Base-by-base conservation (phyloP, 2,329 filamentous ascomycete genomes). In the Aspergillus sp. region DNA sequence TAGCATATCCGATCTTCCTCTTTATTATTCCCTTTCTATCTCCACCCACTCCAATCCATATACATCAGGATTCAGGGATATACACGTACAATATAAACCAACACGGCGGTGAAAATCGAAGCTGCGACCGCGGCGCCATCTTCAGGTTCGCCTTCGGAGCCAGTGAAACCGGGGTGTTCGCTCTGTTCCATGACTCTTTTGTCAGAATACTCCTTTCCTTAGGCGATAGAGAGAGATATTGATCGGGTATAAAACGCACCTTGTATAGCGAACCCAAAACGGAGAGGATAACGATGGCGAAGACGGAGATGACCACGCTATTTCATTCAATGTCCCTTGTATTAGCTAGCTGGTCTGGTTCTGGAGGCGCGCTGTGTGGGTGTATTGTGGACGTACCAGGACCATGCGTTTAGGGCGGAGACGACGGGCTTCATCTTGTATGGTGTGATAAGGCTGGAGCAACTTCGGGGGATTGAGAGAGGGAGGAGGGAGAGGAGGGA, bases 371-470 rank as follows among this genome's bases (percentile, higher is more conserved):
- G 30, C 41, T 51, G 48, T 30, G n/a, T 8, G 17, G 17, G 2
- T 19, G 15, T 36, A 51, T 13, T 13, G 32, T 11, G 11, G 11
- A 36, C 87, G 74, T 83, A 97, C 93, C 93, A 96, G 82, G 88
- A 91, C 92, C 93, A 97, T 73, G 93, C 94, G 81, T 96, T 93
- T 81, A 93, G 86, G 68, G 92, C 89, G 74, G 91, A 90, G 70
- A 98, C 91, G 75, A 98, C 83, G 69, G 94, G 93, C 88, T 97
- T 97, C 93, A 97, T 97, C 74, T 72, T 86, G 82, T 77, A 68
- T 68, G n/a, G 5, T 44, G 8, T 51, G 56, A 32, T 54, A 42
- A 39, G 41, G 47, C 17, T 54, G 55, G 52, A 48, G 25, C 32
- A 36, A 2, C 32, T n/a, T 55, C 27, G 41, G 27, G 55, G 27